Percentiles rank a stretch among this genome's conserved stretches.
phyloP scores from a whole-genome alignment of 371 early-diverging fungal genomes.

The Apophysomyces trapeziformis region DNA sequence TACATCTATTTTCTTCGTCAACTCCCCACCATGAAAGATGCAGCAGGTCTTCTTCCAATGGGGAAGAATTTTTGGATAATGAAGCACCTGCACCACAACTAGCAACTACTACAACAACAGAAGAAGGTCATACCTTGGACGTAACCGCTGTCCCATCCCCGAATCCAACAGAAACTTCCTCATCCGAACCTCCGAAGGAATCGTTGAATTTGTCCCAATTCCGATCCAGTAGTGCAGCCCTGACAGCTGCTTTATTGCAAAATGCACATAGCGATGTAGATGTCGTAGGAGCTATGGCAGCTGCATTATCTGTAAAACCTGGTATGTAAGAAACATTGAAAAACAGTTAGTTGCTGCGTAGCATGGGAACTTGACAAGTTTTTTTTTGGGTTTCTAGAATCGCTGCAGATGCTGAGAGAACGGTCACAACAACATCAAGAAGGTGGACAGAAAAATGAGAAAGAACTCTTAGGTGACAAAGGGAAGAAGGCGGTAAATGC shows the following conservation, averaged over 20 bases:
- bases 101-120: conserved; percentile 12
- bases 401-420: conserved; percentile 1
- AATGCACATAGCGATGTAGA: conserved; percentile 28
- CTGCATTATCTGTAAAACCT: conserved; percentile 39
- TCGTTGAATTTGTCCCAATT: conserved; percentile 1
- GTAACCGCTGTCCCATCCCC: conserved; percentile 27
- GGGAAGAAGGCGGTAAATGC: conserved; percentile 17
- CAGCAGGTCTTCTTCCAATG: conserved; percentile 3
- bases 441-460: conserved; percentile 5
- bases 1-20: conserved; percentile 39
- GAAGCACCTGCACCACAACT: conserved; percentile 22
- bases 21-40: conserved; percentile 19
- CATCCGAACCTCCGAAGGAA: conserved; percentile 4
- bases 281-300: conserved; percentile 44
- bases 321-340: conserved; percentile 19
- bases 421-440: conserved; percentile 16
- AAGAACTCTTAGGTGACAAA: conserved; percentile 13
- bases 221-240: conserved; percentile 23
- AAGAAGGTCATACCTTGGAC: conserved; percentile 26
- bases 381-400: not conserved
- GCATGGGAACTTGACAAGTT: not conserved
- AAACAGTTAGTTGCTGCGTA: not conserved
- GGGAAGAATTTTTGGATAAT: conserved; percentile 5
- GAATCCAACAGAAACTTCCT: not conserved
- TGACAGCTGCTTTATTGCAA: conserved; percentile 35